These are phyloP conservation scores for Fusarium floridanum DNA, from an alignment of 2,329 filamentous ascomycete species.

Conservation along the genomic window DNA sequence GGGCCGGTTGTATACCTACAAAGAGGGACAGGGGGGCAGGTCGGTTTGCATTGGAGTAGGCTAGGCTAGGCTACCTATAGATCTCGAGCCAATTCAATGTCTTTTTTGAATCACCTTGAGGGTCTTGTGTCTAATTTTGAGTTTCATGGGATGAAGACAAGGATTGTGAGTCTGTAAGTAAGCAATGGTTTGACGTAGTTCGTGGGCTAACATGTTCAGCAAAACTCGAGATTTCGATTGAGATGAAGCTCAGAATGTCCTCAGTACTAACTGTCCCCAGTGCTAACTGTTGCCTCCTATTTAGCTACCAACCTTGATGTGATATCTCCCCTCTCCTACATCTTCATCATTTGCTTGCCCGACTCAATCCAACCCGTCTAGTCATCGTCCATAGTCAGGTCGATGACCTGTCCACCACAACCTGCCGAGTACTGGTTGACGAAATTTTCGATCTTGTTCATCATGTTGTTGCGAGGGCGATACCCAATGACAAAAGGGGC, in stretches of 20 bases:
- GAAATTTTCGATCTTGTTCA: not conserved
- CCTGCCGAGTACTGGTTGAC: not conserved
- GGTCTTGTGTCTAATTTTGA: not conserved
- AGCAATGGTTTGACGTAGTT: not conserved
- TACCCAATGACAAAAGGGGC: slow-evolving; percentile 31
- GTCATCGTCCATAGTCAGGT: not conserved
- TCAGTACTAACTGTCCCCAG: not conserved
- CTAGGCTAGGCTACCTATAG: slow-evolving; percentile 27
- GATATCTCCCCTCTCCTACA: not conserved
- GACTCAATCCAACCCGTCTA: not conserved
- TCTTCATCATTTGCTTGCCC: not conserved
- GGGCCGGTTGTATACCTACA: slow-evolving; percentile 24
- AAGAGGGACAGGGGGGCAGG: slow-evolving; percentile 4
- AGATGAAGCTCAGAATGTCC: not conserved
- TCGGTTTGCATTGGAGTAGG: slow-evolving; percentile 29
- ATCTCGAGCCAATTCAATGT: slow-evolving; percentile 30
- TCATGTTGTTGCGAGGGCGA: slow-evolving; percentile 4
- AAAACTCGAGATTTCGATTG: not conserved
- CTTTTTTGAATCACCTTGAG: not conserved
- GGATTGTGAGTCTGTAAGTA: not conserved
- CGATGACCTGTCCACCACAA: not conserved
- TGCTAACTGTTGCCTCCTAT: not conserved
- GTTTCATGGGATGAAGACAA: not conserved
- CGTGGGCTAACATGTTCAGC: not conserved
- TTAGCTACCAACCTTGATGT: not conserved